Evolutionary conservation across 177 flowering plant genomes (phyloP).

Genomic region (Viscum album): DNA sequence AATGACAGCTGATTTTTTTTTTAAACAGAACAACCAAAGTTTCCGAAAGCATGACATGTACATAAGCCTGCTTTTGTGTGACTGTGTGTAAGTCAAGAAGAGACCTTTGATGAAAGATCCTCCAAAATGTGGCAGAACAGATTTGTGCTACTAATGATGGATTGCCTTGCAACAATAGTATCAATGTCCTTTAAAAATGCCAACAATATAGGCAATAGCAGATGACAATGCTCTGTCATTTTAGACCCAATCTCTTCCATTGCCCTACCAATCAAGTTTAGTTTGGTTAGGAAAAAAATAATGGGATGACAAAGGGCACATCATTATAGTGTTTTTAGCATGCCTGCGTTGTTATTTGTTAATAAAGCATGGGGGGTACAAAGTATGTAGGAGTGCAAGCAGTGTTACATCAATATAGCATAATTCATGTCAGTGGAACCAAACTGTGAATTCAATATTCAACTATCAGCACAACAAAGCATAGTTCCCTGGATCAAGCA

Average conservation of each 20-base stretch:
- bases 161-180: conserved; percentile 47
- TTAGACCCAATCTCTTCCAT: conserved; percentile 56
- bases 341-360: too few relatives aligned
- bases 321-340: background rate
- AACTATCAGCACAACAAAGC: too few relatives aligned
- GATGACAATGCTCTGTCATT: conserved; percentile 41
- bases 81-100: conserved; percentile 8
- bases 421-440: too few relatives aligned
- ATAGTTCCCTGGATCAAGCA: too few relatives aligned
- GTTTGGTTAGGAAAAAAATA: background rate
- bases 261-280: conserved; percentile 35
- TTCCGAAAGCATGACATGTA: too few relatives aligned
- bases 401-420: too few relatives aligned
- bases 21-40: too few relatives aligned
- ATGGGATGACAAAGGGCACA: background rate
- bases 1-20: too few relatives aligned
- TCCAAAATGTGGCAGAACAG: conserved; percentile 45
- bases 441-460: too few relatives aligned
- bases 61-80: too few relatives aligned
- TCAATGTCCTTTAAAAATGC: conserved; percentile 42
- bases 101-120: conserved; percentile 70
- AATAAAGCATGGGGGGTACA: too few relatives aligned
- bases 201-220: conserved; percentile 49
- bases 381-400: too few relatives aligned
- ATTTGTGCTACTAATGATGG: conserved; percentile 52